phyloP scores from a whole-genome alignment of 106 monocot species.

The Dactylorhiza incarnata region DNA sequence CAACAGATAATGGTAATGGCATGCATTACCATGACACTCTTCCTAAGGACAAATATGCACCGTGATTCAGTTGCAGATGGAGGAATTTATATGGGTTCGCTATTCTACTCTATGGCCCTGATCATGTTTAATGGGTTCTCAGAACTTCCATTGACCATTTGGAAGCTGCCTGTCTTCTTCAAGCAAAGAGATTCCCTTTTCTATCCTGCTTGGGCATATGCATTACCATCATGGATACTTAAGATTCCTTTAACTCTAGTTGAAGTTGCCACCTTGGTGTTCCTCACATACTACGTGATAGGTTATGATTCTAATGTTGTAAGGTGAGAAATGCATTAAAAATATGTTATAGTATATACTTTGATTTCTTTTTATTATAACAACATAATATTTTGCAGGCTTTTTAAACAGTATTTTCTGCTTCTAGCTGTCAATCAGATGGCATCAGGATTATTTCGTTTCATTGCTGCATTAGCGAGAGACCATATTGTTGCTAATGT shows the following conservation, averaged over 20 bases:
- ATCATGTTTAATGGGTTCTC: constrained; percentile 45
- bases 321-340: constrained; percentile 17
- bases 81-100: constrained; percentile 32
- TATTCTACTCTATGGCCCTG: constrained; percentile 28
- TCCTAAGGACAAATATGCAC: constrained; percentile 43
- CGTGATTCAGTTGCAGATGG: constrained; percentile 24
- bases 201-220: constrained; percentile 52
- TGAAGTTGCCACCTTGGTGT: constrained; percentile 36
- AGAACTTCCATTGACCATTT: constrained; percentile 32
- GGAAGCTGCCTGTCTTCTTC: constrained; percentile 52
- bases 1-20: constrained; percentile 28
- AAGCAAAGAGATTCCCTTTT: constrained; percentile 50
- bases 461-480: constrained; percentile 14
- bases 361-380: too few relatives aligned
- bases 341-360: background rate
- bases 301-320: constrained; percentile 41
- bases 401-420: constrained; percentile 17
- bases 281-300: constrained; percentile 40
- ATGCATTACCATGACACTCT: constrained; percentile 40
- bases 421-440: constrained; percentile 15
- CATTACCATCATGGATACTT: constrained; percentile 43
- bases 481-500: constrained; percentile 10
- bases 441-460: constrained; percentile 19
- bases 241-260: constrained; percentile 37
- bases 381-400: constrained; percentile 1